A percentile compares a stretch with the other conserved stretches of the same genome.
These are phyloP conservation scores for Thecaphora frezii DNA, from an alignment of 1,284 basidiomycete species.

Conservation along the genomic window DNA sequence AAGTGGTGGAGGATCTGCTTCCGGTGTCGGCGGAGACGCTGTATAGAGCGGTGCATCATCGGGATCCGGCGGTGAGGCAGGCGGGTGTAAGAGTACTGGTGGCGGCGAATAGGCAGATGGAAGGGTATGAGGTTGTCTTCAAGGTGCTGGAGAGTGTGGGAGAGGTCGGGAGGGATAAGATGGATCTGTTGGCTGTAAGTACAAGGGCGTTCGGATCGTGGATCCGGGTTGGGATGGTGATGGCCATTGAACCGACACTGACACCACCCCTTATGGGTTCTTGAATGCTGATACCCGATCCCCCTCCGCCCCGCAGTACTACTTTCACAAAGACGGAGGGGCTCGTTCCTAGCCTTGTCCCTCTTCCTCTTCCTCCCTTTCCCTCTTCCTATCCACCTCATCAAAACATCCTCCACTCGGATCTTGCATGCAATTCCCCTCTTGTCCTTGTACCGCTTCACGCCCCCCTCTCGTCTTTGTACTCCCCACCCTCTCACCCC, in stretches of 20 bases:
- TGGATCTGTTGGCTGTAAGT: constrained; percentile 36
- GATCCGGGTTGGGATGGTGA: too few species aligned
- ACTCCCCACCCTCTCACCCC: too few species aligned
- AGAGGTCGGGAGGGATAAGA: constrained; percentile 10
- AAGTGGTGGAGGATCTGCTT: constrained; percentile 44
- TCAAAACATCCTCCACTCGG: too few species aligned
- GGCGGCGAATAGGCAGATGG: constrained; percentile 12
- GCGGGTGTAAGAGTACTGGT: constrained; percentile 13
- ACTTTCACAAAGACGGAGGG: constrained; percentile 2
- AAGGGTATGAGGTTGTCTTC: constrained; percentile 13
- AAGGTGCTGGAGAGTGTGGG: constrained; percentile 7
- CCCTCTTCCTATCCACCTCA: too few species aligned
- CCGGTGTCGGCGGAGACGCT: constrained; percentile 8
- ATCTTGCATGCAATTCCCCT: too few species aligned
- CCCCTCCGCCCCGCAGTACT: constrained; percentile 1
- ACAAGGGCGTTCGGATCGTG: too few species aligned
- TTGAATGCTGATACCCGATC: too few species aligned
- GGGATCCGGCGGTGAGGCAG: constrained; percentile 9
- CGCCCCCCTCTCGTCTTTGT: too few species aligned
- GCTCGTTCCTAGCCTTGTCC: neutral
- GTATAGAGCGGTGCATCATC: constrained; percentile 7
- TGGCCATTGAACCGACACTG: too few species aligned
- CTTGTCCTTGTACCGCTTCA: too few species aligned
- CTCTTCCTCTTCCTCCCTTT: constrained; percentile 7
- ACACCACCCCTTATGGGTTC: too few species aligned